phyloP scores from a whole-genome alignment of 257 asterid species.

The Solanum paucissectum region DNA sequence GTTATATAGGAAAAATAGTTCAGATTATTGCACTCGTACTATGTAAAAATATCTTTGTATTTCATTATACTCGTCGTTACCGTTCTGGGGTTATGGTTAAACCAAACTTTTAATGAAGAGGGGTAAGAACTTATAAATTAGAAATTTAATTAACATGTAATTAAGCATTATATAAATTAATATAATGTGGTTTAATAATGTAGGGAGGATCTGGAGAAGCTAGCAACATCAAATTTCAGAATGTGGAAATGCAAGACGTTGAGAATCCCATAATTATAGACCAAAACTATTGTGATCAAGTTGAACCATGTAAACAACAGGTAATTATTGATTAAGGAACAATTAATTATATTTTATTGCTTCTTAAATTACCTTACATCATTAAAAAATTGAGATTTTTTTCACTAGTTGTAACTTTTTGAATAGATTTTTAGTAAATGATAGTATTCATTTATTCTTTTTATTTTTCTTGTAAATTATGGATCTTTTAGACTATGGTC shows the following conservation, averaged over 20 bases:
- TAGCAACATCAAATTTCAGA: conserved; percentile 58
- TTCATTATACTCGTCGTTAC: no score
- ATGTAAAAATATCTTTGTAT: neutral
- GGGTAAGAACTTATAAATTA: neutral
- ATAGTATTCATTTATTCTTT: neutral
- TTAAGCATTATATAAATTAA: neutral
- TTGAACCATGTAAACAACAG: conserved; percentile 47
- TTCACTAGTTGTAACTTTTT: neutral
- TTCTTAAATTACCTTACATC: neutral
- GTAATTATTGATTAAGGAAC: neutral
- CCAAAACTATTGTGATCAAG: conserved; percentile 67
- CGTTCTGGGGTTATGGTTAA: neutral
- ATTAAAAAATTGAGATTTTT: neutral
- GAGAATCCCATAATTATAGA: conserved; percentile 70
- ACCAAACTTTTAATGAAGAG: neutral
- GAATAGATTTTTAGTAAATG: neutral
- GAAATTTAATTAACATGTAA: neutral
- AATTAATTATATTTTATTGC: neutral
- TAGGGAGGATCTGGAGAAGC: conserved; percentile 93
- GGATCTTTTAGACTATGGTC: neutral
- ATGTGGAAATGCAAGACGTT: conserved; percentile 52
- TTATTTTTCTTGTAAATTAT: neutral
- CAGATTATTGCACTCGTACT: neutral
- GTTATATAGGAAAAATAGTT: neutral
- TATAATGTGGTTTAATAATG: neutral